Conservation (phyloP, 2,329 filamentous ascomycete species). For the Aureobasidium mangrovei region DNA sequence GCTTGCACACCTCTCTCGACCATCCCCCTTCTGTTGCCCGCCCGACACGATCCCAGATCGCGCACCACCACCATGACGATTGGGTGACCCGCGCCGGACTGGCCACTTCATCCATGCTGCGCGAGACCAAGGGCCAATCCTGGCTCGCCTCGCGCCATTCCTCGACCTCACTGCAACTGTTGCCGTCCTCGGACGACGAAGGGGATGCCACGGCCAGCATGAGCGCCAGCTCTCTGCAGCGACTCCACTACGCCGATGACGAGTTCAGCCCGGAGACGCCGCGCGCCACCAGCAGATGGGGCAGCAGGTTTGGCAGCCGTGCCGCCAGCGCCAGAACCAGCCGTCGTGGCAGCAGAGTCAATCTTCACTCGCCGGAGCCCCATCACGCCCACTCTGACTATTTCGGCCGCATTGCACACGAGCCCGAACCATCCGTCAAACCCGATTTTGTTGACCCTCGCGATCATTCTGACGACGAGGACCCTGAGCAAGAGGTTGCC, state of each 20-base stretch:
- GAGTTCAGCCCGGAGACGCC: slow-evolving; percentile 19
- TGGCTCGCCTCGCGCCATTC: slow-evolving; percentile 51
- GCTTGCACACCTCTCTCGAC: neutral
- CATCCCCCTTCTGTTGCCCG: neutral
- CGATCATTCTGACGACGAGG: slow-evolving; percentile 23
- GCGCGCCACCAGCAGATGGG: slow-evolving; percentile 14
- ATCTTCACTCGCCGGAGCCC: neutral
- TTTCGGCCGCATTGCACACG: neutral
- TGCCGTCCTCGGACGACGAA: slow-evolving; percentile 10
- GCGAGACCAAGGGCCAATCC: slow-evolving; percentile 54
- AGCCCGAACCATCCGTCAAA: neutral
- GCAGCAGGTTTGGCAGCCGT: slow-evolving; percentile 16
- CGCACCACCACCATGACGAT: slow-evolving; percentile 35
- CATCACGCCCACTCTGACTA: neutral
- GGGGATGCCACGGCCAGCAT: neutral
- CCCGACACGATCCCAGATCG: neutral
- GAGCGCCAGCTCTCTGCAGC: neutral
- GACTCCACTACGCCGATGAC: slow-evolving; percentile 25
- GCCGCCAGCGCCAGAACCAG: slow-evolving; percentile 12
- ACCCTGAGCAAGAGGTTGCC: slow-evolving; percentile 20
- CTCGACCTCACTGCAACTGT: slow-evolving; percentile 43
- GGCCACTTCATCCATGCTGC: slow-evolving; percentile 46
- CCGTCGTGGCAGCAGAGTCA: slow-evolving; percentile 9
- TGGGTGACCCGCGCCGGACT: slow-evolving; percentile 53
- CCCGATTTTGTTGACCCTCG: slow-evolving; percentile 29